Conservation (phyloP, 2,329 filamentous ascomycete species). For the Pseudogymnoascus sp. region DNA sequence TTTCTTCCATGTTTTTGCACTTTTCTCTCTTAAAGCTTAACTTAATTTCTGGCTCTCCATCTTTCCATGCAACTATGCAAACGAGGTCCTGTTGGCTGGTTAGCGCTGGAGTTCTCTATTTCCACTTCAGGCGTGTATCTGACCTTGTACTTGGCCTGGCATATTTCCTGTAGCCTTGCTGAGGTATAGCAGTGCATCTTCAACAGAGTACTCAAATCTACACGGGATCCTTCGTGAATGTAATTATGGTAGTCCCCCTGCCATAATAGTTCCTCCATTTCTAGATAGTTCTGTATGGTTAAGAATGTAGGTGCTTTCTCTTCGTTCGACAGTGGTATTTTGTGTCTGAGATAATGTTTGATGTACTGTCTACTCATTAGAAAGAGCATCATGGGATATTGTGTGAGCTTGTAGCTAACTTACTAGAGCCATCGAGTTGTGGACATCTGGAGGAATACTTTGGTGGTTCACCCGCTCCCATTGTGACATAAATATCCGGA, state of each 20-base stretch:
- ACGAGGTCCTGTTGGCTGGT: constrained; percentile 18
- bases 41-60: constrained; percentile 19
- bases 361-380: constrained; percentile 21
- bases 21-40: constrained; percentile 21
- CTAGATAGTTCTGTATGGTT: constrained; percentile 17
- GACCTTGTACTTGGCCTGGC: constrained; percentile 17
- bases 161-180: constrained; percentile 21
- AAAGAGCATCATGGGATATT: constrained; percentile 19
- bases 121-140: constrained; percentile 18
- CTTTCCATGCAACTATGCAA: constrained; percentile 20
- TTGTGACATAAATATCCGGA: constrained; percentile 16
- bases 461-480: constrained; percentile 14
- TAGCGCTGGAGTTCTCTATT: constrained; percentile 15
- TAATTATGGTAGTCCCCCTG: constrained; percentile 19
- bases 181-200: constrained; percentile 21
- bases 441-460: constrained; percentile 18
- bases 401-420: constrained; percentile 16
- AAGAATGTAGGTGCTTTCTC: too few species aligned
- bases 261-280: constrained; percentile 19
- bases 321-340: too few species aligned
- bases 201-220: constrained; percentile 19
- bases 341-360: constrained; percentile 13
- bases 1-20: constrained; percentile 15
- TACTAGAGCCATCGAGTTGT: constrained; percentile 20
- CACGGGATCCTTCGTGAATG: constrained; percentile 16